phyloP scores from a whole-genome alignment of 106 monocot species.

The Gastrodia elata region DNA sequence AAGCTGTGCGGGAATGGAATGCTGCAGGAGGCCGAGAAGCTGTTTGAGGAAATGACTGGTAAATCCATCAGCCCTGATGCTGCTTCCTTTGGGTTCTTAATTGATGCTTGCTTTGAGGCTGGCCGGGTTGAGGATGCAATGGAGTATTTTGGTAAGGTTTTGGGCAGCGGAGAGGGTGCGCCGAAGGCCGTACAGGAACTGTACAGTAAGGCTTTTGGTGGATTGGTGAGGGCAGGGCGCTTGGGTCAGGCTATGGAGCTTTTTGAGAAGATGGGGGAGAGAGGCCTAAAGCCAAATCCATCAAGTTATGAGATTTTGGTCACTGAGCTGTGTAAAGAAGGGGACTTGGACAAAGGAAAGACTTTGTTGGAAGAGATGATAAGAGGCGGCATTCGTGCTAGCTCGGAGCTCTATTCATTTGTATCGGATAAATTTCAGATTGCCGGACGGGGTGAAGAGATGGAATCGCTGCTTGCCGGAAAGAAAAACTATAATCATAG shows the following conservation, averaged over 20 bases:
- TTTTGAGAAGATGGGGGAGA: conserved; percentile 36
- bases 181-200: conserved; percentile 43
- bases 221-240: conserved; percentile 52
- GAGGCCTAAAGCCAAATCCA: conserved; percentile 8
- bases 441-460: conserved; percentile 4
- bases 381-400: conserved; percentile 1
- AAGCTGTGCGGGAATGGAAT: conserved; percentile 68
- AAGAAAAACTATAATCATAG: not conserved
- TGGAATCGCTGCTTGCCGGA: conserved; percentile 9
- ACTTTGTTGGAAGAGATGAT: conserved; percentile 18
- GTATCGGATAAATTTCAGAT: conserved; percentile 4
- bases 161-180: conserved; percentile 29
- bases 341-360: conserved; percentile 10
- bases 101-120: conserved; percentile 53
- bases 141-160: conserved; percentile 49
- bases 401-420: conserved; percentile 7
- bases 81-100: conserved; percentile 47
- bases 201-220: conserved; percentile 66
- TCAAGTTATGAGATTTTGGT: conserved; percentile 16
- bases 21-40: conserved; percentile 47
- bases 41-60: conserved; percentile 70
- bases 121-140: conserved; percentile 53
- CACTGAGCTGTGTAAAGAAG: conserved; percentile 13
- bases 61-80: conserved; percentile 63
- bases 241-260: conserved; percentile 42